phyloP scores from a whole-genome alignment of 305 asterid genomes.

The Fraxinus floribunda region DNA sequence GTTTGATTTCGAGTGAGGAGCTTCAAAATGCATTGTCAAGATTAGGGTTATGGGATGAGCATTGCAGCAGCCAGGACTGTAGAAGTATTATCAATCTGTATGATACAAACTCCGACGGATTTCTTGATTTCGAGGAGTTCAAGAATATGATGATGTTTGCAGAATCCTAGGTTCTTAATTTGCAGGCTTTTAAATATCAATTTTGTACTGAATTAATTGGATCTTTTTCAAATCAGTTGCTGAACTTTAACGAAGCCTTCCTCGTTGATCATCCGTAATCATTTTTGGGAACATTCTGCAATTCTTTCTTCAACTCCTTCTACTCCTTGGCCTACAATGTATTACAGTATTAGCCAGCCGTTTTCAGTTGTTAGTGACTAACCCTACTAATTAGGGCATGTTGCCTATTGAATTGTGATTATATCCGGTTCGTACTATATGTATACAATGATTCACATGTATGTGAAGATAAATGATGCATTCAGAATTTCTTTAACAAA shows the following conservation, averaged over 20 bases:
- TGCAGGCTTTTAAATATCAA: background rate
- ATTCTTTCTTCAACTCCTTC: background rate
- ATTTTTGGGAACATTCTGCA: background rate
- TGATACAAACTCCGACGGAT: constrained; percentile 37
- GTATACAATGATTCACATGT: background rate
- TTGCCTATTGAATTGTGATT: background rate
- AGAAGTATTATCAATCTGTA: constrained; percentile 25
- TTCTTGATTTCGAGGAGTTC: constrained; percentile 46
- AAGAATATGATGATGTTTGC: constrained; percentile 40
- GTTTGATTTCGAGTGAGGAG: constrained; percentile 22
- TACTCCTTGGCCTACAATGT: background rate
- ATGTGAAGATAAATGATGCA: background rate
- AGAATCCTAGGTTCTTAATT: background rate
- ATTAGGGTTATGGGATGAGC: constrained; percentile 25
- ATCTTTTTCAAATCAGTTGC: background rate
- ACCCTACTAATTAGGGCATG: background rate
- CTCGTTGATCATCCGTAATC: background rate
- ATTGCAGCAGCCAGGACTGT: background rate
- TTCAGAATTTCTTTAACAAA: background rate
- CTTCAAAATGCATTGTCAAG: constrained; percentile 9
- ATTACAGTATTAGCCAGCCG: background rate
- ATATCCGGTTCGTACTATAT: background rate
- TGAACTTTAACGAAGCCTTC: background rate
- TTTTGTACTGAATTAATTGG: background rate
- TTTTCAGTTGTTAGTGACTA: background rate